phyloP scores from a whole-genome alignment of 148 eudicot genomes.

The Dysphania ambrosioides region DNA sequence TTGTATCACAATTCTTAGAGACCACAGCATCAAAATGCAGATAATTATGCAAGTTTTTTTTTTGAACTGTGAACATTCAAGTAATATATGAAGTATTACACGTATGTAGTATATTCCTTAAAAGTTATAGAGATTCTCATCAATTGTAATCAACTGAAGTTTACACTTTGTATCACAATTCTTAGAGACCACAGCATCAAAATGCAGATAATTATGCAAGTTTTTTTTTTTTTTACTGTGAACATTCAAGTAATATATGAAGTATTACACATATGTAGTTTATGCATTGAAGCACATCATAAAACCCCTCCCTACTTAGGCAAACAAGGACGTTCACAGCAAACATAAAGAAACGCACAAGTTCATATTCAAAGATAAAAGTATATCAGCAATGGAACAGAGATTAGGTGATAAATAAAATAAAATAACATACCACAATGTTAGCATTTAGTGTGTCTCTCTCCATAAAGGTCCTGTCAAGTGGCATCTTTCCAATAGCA shows the following conservation, averaged over 20 bases:
- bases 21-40: background rate
- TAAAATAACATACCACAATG: slow-evolving; percentile 81
- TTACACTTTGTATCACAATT: no score
- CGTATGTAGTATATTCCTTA: background rate
- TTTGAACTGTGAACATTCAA: no score
- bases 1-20: background rate
- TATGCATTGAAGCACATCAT: background rate
- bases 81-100: no score
- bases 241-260: no score
- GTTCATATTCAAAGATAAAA: background rate
- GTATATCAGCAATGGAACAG: background rate
- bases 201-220: background rate
- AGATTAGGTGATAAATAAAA: background rate
- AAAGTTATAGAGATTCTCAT: background rate
- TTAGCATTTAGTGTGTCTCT: slow-evolving; percentile 82
- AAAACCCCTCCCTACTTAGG: background rate
- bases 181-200: background rate
- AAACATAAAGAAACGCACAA: background rate
- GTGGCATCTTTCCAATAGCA: slow-evolving; percentile 84
- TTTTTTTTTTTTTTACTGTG: no score
- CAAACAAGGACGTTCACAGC: background rate
- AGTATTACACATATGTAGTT: no score
- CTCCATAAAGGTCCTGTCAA: slow-evolving; percentile 95
- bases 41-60: no score
- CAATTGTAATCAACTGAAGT: background rate